Evolutionary conservation across 768 basidiomycete genomes (phyloP).

Genomic region (Hortiboletus flavorubellus): DNA sequence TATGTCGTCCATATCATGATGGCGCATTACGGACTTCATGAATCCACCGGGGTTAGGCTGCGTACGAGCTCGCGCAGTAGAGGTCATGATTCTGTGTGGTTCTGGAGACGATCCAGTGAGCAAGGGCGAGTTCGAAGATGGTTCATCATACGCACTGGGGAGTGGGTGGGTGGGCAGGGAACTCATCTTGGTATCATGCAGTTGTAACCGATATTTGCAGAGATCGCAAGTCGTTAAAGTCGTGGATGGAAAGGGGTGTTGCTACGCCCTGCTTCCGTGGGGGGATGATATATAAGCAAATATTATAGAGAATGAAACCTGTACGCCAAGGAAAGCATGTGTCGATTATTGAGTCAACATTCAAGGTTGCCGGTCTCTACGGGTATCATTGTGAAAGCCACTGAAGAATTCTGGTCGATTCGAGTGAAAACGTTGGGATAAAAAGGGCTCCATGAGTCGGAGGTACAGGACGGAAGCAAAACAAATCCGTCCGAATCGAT

Average conservation of each 20-base stretch:
- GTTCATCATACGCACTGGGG: neutral
- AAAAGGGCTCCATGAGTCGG: neutral
- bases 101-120: neutral
- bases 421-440: neutral
- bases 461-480: slow-evolving; percentile 1
- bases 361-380: neutral
- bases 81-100: slow-evolving; percentile 14
- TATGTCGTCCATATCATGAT: slow-evolving; percentile 2
- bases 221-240: neutral
- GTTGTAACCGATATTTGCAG: neutral
- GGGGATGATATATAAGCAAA: neutral
- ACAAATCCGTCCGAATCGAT: neutral
- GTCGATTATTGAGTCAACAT: neutral
- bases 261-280: neutral
- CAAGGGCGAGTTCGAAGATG: neutral
- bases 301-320: neutral
- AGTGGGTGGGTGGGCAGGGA: slow-evolving; percentile 1
- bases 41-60: slow-evolving; percentile 13
- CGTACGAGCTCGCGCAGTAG: slow-evolving; percentile 13
- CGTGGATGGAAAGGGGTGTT: neutral
- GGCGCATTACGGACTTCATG: slow-evolving; percentile 14
- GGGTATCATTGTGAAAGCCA: neutral
- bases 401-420: neutral
- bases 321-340: slow-evolving; percentile 8
- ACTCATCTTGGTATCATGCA: slow-evolving; percentile 1